phyloP scores from a whole-genome alignment of 192 early-diverging fungal species.

The Dispira parvispora region DNA sequence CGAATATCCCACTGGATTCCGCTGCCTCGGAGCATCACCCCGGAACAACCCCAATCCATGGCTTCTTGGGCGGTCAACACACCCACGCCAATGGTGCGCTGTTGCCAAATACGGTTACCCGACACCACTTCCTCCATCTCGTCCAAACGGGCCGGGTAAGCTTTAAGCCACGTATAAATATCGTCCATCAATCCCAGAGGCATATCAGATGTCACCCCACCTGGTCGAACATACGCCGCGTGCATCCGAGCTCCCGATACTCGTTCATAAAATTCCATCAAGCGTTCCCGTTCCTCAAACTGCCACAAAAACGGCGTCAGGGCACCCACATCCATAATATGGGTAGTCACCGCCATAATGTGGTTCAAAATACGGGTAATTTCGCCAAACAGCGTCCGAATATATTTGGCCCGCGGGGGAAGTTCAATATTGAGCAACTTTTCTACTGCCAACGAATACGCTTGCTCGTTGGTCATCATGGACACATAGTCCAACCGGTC shows the following conservation, averaged over 20 bases:
- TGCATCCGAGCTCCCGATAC: constrained; percentile 98
- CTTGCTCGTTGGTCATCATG: constrained; percentile 99
- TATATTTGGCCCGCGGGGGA: constrained; percentile 85
- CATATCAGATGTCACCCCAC: constrained; percentile 85
- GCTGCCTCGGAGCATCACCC: constrained; percentile 87
- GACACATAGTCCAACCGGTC: constrained; percentile 96
- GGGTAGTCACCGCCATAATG: constrained; percentile 92
- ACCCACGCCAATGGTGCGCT: constrained; percentile 73
- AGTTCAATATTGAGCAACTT: constrained; percentile 97
- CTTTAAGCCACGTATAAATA: constrained; percentile 85
- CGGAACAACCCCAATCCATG: constrained; percentile 80
- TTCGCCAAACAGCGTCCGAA: constrained; percentile 93
- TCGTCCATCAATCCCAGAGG: constrained; percentile 89
- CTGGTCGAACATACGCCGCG: constrained; percentile 90
- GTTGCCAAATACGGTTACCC: constrained; percentile 89
- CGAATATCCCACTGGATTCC: constrained; percentile 90
- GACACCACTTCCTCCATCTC: constrained; percentile 90
- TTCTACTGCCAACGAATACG: constrained; percentile 93
- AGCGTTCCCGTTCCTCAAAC: constrained; percentile 98
- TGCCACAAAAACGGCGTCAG: constrained; percentile 97
- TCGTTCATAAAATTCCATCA: constrained; percentile 99
- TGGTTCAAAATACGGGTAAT: constrained; percentile 97
- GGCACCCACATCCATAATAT: constrained; percentile 96
- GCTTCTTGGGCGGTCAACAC: constrained; percentile 77
- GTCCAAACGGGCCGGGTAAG: constrained; percentile 77